phyloP scores from a whole-genome alignment of 345 rosid species.

The Melaleuca alternifolia region DNA sequence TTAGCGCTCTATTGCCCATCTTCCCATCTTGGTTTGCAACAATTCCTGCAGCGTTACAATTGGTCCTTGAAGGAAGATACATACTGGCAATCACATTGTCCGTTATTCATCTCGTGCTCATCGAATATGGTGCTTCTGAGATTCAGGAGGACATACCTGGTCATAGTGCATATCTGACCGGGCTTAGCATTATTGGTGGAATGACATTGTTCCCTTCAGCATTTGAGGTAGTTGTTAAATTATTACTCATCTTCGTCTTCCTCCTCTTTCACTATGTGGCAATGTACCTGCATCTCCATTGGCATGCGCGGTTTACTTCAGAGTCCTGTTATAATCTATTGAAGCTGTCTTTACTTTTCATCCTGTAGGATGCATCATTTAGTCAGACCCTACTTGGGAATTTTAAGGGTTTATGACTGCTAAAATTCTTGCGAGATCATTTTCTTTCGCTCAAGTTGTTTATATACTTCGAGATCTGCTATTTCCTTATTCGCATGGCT shows the following conservation, averaged over 20 bases:
- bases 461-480: not conserved
- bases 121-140: constrained; percentile 79
- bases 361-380: not conserved
- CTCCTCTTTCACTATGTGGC: not conserved
- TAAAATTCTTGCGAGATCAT: not conserved
- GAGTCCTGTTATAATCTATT: not conserved
- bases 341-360: not conserved
- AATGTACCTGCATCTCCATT: not conserved
- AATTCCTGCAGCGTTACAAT: constrained; percentile 65
- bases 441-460: not conserved
- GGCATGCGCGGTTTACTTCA: not conserved
- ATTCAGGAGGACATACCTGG: constrained; percentile 94
- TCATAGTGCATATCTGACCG: constrained; percentile 69
- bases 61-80: constrained; percentile 68
- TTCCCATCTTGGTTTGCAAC: constrained; percentile 89
- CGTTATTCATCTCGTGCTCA: constrained; percentile 58
- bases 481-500: not conserved
- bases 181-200: constrained; percentile 95
- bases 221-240: constrained; percentile 48
- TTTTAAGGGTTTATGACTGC: not conserved
- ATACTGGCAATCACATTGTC: constrained; percentile 50
- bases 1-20: constrained; percentile 70
- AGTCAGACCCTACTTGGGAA: not conserved
- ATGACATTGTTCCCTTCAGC: constrained; percentile 92
- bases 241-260: not conserved